Evolutionary conservation across 805 yeast genomes (phyloP), one percentile per base, ranked within the genome.

Genomic region (Kazachstania martiniae): DNA sequence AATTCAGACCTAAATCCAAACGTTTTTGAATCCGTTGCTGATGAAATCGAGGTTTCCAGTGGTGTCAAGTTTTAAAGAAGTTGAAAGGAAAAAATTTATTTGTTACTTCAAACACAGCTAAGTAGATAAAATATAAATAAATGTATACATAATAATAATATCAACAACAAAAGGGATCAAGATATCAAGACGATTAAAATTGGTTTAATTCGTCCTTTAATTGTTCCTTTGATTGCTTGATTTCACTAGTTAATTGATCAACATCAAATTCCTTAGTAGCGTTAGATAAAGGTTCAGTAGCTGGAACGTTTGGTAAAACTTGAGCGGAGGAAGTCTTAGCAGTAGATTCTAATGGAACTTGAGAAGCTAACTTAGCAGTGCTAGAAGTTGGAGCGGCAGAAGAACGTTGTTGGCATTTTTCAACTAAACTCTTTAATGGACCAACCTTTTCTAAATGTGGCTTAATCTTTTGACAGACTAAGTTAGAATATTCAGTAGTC

Each of bases 21-120:
- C 43, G 85, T 79, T 17, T 42, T 65, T 35, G 70, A 77, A 35
- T 84, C 87, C 12, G 63, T 67, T 21, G 65, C 79, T 48, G 62
- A 65, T 31, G 75, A 78, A 38, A 58, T 77, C 42, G 86, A 72
- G 42, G 80, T 77, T 31, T 74, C 84, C 33, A 78, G 86, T 27
- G 93, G 93, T 54, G 40, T 61, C 31, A 47, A 46, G 36, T 40
- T 31, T 10, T 24, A 25, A 18, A 16, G n/a, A 17, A n/a, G 26
- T 21, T 2, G 18, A 14, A 13, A 21, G 14, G 8, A 7, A 9
- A 9, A 24, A 24, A 24, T 7, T 8, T 24, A 12, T 24, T n/a
- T 12, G n/a, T 24, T 8, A 24, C 22, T 8, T 19, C 22, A 19
- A 19, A n/a, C n/a, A n/a, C n/a, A n/a, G n/a, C n/a, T n/a, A n/a